Percentiles rank a stretch among this genome's conserved stretches.
These are phyloP conservation scores for Alternaria atra DNA, from an alignment of 2,329 filamentous ascomycete genomes.

Conservation along the genomic window DNA sequence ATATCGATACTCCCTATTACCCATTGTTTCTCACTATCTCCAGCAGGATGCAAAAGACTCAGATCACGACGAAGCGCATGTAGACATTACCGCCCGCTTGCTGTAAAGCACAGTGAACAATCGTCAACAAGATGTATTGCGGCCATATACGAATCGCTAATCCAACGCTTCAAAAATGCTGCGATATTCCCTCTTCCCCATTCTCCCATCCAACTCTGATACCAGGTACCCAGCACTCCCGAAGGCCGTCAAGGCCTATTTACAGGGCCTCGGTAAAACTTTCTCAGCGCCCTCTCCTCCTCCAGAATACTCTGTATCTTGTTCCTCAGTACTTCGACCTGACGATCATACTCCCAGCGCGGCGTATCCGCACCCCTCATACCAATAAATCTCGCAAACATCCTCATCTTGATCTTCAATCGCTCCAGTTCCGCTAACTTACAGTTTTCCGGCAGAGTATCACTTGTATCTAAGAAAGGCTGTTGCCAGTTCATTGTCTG, in stretches of 20 bases:
- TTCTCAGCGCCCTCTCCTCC: constrained; percentile 15
- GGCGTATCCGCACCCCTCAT: constrained; percentile 69
- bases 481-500: constrained; percentile 71
- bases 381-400: constrained; percentile 78
- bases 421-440: constrained; percentile 50
- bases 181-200: not conserved
- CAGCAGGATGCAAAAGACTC: not conserved
- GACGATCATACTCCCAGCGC: constrained; percentile 55
- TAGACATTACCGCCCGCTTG: not conserved
- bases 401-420: constrained; percentile 68
- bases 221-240: not conserved
- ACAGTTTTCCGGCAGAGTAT: constrained; percentile 26
- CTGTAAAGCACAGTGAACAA: too few species aligned
- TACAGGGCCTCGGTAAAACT: constrained; percentile 19
- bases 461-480: constrained; percentile 48
- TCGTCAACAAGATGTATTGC: not conserved
- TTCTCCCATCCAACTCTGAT: not conserved
- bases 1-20: not conserved
- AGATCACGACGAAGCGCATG: not conserved
- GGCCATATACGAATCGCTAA: not conserved
- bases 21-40: not conserved
- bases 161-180: not conserved
- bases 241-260: not conserved
- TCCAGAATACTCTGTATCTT: constrained; percentile 34
- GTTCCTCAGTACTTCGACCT: constrained; percentile 46